A percentile compares a stretch with the other conserved stretches of the same genome.
Evolutionary conservation across 1,139 yeast genomes (phyloP).

Genomic region (Suhomyces bokatorum): DNA sequence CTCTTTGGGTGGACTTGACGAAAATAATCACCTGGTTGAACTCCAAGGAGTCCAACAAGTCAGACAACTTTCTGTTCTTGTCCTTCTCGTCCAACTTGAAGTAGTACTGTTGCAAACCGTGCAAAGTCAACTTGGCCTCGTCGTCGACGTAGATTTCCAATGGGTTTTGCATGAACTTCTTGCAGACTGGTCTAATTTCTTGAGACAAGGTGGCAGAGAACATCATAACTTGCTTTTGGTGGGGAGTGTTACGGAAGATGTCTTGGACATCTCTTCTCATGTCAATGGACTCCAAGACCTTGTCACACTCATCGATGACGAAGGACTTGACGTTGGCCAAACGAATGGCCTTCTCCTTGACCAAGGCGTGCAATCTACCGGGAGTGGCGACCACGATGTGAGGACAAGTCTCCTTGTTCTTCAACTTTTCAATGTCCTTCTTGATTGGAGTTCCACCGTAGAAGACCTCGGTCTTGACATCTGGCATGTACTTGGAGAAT

Average conservation of each 20-base stretch:
- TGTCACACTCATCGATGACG: conserved; percentile 98
- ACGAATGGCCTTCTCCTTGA: conserved; percentile 86
- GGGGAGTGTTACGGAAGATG: conserved; percentile 96
- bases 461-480: conserved; percentile 93
- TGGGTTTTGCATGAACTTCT: conserved; percentile 97
- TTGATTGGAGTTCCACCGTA: conserved; percentile 93
- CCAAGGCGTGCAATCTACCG: conserved; percentile 93
- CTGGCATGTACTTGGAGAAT: conserved; percentile 98
- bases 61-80: conserved; percentile 91
- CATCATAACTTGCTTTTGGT: conserved; percentile 99
- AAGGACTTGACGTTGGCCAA: conserved; percentile 89
- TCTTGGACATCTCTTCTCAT: conserved; percentile 99
- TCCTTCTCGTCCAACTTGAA: conserved; percentile 86
- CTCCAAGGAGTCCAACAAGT: conserved; percentile 88
- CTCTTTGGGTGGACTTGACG: conserved; percentile 90
- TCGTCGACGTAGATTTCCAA: conserved; percentile 97
- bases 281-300: conserved; percentile 86
- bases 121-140: conserved; percentile 95
- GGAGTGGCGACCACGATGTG: conserved; percentile 98
- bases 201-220: conserved; percentile 94
- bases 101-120: conserved; percentile 97
- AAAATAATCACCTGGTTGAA: conserved; percentile 98
- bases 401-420: conserved; percentile 92
- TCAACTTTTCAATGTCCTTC: conserved; percentile 84
- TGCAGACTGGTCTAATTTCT: conserved; percentile 95